phyloP scores from a whole-genome alignment of 345 rosid genomes.

The Linum trigynum region DNA sequence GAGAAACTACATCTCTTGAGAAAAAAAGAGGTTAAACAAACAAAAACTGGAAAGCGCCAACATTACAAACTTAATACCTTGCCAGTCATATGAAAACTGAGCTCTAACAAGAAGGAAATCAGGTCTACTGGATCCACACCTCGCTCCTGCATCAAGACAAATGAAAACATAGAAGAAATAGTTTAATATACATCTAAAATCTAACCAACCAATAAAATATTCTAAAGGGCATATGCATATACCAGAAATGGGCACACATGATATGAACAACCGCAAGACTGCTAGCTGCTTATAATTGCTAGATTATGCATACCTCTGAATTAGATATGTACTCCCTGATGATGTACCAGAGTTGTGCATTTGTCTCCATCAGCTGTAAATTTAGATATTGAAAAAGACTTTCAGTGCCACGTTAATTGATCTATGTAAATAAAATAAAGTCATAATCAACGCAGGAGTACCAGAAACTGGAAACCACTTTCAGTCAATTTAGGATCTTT shows the following conservation, averaged over 20 bases:
- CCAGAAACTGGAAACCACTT: constrained; percentile 98
- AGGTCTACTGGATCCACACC: constrained; percentile 76
- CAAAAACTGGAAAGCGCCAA: not conserved
- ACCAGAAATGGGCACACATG: not conserved
- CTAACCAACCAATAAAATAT: not conserved
- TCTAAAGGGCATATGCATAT: not conserved
- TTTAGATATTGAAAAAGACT: constrained; percentile 13
- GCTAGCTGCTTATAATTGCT: constrained; percentile 1
- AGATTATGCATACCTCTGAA: constrained; percentile 58
- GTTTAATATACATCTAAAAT: not conserved
- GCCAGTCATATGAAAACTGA: constrained; percentile 87
- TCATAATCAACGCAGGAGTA: constrained; percentile 31
- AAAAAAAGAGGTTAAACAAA: not conserved
- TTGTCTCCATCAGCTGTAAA: constrained; percentile 94
- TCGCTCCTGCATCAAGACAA: constrained; percentile 55
- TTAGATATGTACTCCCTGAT: constrained; percentile 90
- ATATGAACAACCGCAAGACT: not conserved
- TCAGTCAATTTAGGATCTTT: constrained; percentile 77
- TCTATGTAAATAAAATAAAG: constrained; percentile 16
- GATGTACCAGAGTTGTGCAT: constrained; percentile 95
- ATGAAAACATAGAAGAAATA: constrained; percentile 1
- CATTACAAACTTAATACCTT: constrained; percentile 41
- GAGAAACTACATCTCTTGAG: not conserved
- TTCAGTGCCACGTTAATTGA: constrained; percentile 14
- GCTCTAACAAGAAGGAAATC: constrained; percentile 90